Evolutionary conservation across 148 eudicot genomes (phyloP).

Genomic region (Amaranthus palmeri): DNA sequence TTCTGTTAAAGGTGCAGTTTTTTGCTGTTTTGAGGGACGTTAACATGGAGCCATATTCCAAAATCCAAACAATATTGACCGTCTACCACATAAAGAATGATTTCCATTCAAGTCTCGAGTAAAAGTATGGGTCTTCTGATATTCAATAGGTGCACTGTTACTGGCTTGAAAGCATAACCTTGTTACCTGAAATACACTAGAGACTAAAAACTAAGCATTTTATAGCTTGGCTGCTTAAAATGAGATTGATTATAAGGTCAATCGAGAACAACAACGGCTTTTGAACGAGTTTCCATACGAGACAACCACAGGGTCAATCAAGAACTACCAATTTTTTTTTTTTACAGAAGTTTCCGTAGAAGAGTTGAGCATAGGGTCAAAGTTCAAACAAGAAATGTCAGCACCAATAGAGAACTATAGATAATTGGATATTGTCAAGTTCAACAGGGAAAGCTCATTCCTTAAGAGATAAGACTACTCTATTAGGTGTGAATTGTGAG

Average conservation of each 20-base stretch:
- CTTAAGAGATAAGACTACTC: too few species aligned
- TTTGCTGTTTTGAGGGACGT: neutral
- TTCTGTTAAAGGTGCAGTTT: too few species aligned
- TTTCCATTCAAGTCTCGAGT: neutral
- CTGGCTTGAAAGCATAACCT: neutral
- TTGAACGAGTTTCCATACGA: neutral
- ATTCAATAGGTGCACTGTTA: neutral
- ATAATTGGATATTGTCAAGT: neutral
- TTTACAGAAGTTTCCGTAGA: neutral
- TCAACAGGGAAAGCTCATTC: too few species aligned
- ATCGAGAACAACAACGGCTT: neutral
- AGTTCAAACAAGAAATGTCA: neutral
- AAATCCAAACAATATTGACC: neutral
- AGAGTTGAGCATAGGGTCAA: neutral
- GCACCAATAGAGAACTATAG: neutral
- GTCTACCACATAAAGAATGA: neutral
- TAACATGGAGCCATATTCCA: neutral
- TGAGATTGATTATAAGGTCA: neutral
- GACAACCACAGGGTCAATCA: neutral
- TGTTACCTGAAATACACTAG: constrained; percentile 4
- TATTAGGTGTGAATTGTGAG: too few species aligned
- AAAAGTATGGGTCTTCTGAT: constrained; percentile 6
- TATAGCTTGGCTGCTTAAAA: neutral
- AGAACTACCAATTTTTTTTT: neutral
- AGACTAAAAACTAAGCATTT: neutral